Evolutionary conservation across 495 filamentous ascomycete species (phyloP), one percentile per base, ranked within the genome.

Genomic region (Daldinia caldariorum): DNA sequence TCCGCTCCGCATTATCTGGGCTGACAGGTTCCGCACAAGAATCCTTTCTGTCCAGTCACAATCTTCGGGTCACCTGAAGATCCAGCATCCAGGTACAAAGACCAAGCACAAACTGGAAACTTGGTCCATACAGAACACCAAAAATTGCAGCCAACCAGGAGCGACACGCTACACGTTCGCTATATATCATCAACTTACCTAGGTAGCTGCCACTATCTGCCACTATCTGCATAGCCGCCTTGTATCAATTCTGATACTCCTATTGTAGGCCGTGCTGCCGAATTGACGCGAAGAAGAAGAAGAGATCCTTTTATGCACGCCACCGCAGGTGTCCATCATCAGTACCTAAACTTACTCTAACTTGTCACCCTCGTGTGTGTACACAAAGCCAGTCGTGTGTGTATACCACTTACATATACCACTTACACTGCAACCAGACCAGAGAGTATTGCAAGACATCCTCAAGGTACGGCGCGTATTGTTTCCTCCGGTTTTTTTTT

Each of bases 1-100:
- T 66, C 70, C 70, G 70, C 65, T 72, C 70, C 70, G 65, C 65
- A 68, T 65, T 72, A 65, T 67, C 65, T 68, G 69, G 69, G 69
- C 49, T 53, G 49, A 53, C 26, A 31, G 22, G 49, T 29, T 53
- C 49, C 49, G 49, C 65, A 35, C 39, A 18, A 16, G 7, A 60
- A 31, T 60, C 58, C 47, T 39, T n/a, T 53, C 45, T 39, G 63
- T 63, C 69, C 70, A 72, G 56, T 72, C 34, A 65, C 18, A 72
- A 62, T 72, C 70, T 31, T 65, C 43, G 38, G 49, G 64, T 68
- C 65, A 65, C 69, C 64, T 66, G 61, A 72, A 34, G 54, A 47
- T 63, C 57, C 61, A 59, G 64, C 22, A 41, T 65, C 61, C 51
- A 63, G 63, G 63, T 63, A 67, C 69, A 64, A 67, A 56, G 58